Evolutionary conservation across 2,329 filamentous ascomycete species (phyloP).

Genomic region (Rutstroemia sydowiana): DNA sequence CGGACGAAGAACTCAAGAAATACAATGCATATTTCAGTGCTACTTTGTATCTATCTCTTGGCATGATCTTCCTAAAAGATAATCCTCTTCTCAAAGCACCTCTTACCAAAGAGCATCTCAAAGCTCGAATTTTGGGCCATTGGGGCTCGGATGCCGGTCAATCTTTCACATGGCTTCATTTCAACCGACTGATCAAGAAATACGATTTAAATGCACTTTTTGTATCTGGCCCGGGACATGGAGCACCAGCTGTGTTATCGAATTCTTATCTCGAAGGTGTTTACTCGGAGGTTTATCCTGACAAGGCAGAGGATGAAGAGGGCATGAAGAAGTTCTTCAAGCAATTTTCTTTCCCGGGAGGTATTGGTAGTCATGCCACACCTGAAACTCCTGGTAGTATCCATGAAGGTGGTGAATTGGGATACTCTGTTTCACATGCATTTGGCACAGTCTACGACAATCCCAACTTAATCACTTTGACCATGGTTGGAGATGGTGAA

Average conservation of each 20-base stretch:
- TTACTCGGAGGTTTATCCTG: slow-evolving; percentile 70
- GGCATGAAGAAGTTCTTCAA: slow-evolving; percentile 74
- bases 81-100: slow-evolving; percentile 68
- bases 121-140: slow-evolving; percentile 66
- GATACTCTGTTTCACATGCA: slow-evolving; percentile 74
- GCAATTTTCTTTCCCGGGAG: slow-evolving; percentile 74
- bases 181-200: slow-evolving; percentile 77
- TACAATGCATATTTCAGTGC: slow-evolving; percentile 69
- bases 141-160: slow-evolving; percentile 77
- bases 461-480: slow-evolving; percentile 65
- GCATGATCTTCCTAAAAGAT: slow-evolving; percentile 72
- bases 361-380: slow-evolving; percentile 70
- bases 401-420: slow-evolving; percentile 74
- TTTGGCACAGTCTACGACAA: slow-evolving; percentile 72
- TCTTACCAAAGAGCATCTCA: slow-evolving; percentile 60
- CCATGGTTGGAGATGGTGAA: slow-evolving; percentile 75
- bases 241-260: slow-evolving; percentile 67
- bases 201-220: slow-evolving; percentile 67
- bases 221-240: slow-evolving; percentile 70
- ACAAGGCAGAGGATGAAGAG: slow-evolving; percentile 60
- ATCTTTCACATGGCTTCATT: slow-evolving; percentile 74
- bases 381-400: slow-evolving; percentile 71
- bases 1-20: slow-evolving; percentile 57
- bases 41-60: slow-evolving; percentile 66
- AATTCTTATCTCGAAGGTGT: slow-evolving; percentile 72